A percentile compares a stretch with the other conserved stretches of the same genome.
Conservation (phyloP, 139 green algal genomes). For the Closterium sp. region DNA sequence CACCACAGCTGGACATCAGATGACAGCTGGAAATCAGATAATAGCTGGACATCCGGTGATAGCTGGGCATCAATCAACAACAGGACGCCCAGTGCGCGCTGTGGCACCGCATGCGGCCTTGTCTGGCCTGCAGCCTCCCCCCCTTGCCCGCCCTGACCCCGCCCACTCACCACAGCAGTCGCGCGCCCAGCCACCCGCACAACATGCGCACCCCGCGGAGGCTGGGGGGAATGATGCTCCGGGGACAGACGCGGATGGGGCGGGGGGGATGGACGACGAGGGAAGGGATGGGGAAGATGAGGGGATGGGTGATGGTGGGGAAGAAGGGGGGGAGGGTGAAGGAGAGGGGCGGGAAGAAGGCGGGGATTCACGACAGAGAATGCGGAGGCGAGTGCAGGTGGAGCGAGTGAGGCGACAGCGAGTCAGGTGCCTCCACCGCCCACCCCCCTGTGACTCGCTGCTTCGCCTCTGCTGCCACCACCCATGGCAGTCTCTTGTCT, state of each 20-base stretch:
- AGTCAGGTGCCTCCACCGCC: background rate
- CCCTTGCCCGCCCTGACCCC: background rate
- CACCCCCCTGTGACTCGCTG: too few species aligned
- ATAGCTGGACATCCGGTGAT: too few species aligned
- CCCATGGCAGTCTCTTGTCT: too few species aligned
- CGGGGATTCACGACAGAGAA: background rate
- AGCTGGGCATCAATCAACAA: background rate
- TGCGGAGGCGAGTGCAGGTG: background rate
- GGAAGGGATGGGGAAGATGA: background rate
- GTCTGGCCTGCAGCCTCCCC: background rate
- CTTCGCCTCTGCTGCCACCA: too few species aligned
- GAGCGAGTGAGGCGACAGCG: background rate
- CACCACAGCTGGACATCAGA: too few species aligned
- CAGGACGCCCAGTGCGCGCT: background rate
- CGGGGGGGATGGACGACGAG: background rate
- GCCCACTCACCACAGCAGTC: background rate
- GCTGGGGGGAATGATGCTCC: background rate
- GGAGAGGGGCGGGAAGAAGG: background rate
- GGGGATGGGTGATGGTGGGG: background rate
- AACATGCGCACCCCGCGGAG: background rate
- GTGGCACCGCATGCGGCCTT: background rate
- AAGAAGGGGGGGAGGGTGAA: background rate
- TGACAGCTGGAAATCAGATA: background rate
- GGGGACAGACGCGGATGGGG: too few species aligned
- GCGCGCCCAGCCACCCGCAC: background rate